phyloP scores from a whole-genome alignment of 1,284 basidiomycete genomes.

The Meira nashicola region DNA sequence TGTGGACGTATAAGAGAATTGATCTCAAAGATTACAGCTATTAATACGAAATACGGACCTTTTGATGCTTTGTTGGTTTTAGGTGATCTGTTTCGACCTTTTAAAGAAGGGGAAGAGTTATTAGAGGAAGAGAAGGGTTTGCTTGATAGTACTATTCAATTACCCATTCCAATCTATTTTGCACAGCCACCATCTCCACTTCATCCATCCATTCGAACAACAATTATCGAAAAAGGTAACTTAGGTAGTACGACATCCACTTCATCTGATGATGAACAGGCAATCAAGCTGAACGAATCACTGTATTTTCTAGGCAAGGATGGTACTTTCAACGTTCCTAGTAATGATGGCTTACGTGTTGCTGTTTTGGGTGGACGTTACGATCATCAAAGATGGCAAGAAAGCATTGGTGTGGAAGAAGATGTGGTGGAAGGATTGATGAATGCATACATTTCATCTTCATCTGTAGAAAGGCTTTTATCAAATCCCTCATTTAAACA shows the following conservation, averaged over 20 bases:
- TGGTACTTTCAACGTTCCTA: neutral
- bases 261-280: neutral
- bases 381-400: constrained; percentile 9
- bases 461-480: constrained; percentile 20
- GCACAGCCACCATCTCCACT: neutral
- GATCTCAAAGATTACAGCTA: constrained; percentile 74
- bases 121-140: constrained; percentile 61
- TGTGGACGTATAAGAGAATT: constrained; percentile 70
- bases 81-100: constrained; percentile 79
- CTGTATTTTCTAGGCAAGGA: constrained; percentile 35
- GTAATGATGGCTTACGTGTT: constrained; percentile 11
- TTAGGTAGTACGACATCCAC: neutral
- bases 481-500: constrained; percentile 22
- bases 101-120: constrained; percentile 33
- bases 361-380: constrained; percentile 13
- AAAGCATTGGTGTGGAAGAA: neutral
- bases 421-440: constrained; percentile 11
- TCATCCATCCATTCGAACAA: neutral
- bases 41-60: constrained; percentile 88
- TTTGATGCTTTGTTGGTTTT: constrained; percentile 81
- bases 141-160: constrained; percentile 63
- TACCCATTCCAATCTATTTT: constrained; percentile 84
- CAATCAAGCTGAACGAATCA: constrained; percentile 20
- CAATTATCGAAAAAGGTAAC: neutral
- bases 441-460: constrained; percentile 18